Base-by-base conservation (phyloP, 192 early-diverging fungal genomes). In the Diversispora epigaea region DNA sequence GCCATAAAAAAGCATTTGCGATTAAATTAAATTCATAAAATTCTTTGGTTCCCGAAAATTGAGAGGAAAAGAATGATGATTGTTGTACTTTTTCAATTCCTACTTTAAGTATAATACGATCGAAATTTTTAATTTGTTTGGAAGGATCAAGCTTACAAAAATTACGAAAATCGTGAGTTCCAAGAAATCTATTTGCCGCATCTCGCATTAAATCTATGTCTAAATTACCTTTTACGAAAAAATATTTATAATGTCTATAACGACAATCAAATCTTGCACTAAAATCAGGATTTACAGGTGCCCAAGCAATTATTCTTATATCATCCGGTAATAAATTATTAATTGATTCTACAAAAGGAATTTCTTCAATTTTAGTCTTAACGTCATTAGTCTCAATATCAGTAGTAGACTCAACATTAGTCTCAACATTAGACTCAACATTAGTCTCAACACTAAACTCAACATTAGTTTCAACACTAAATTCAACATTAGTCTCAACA, bases 1-100 rank as follows among this genome's bases (percentile, higher is more conserved):
- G 97, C 96, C 95, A 99, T 67, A 98, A 82, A 73, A 98, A 99
- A 22, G 95, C 94, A 6, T 92, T 91, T 39, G 95, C 96, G 19
- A 83, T 86, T 43, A 99, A 86, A 66, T 90, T 88, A 68, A 96
- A 84, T 55, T 88, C 86, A 68, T 89, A 90, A 73, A 91, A 89
- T 17, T 87, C 78, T 22, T 77, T 58, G 41, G 79, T 73, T 60
- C 77, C 75, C 3, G 75, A 4, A 76, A 75, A 32, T 32, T 32
- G 25, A 32, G 25, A 32, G 25, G 25, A 32, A 2, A 15, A 78
- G 75, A 63, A 62, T 79, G n/a, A 41, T 70, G 25, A 43, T 70
- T 12, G 25, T 70, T 40, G 47, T 25, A 40, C 45, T 12, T 5
- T 60, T 8, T 67, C 12, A 17, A 64, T 63, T 0, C 50, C 46